A percentile compares a stretch with the other conserved stretches of the same genome.
Conservation (phyloP, 768 basidiomycete genomes). For the Termitomyces sp. region DNA sequence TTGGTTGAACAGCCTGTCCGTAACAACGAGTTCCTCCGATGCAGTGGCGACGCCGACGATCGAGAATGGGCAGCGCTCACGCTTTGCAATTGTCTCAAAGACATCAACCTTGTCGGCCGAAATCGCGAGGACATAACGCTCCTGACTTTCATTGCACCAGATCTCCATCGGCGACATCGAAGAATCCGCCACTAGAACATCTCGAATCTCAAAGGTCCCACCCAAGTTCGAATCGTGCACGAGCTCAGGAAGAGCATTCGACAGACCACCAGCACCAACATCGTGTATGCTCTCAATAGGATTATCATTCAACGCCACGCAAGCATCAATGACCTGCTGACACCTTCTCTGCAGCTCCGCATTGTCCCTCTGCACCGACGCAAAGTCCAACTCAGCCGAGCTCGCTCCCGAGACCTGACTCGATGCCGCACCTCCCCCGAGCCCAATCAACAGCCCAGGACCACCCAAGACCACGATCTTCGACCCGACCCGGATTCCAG, state of each 20-base stretch:
- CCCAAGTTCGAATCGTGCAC: slow-evolving; percentile 96
- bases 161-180: slow-evolving; percentile 99
- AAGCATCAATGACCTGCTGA: slow-evolving; percentile 96
- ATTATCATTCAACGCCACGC: slow-evolving; percentile 58
- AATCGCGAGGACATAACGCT: slow-evolving; percentile 94
- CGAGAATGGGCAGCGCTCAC: slow-evolving; percentile 93
- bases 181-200: slow-evolving; percentile 86
- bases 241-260: slow-evolving; percentile 94
- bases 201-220: slow-evolving; percentile 88
- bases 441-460: slow-evolving; percentile 92
- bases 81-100: slow-evolving; percentile 75
- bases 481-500: slow-evolving; percentile 71
- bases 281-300: slow-evolving; percentile 98
- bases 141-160: slow-evolving; percentile 99
- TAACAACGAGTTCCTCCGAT: slow-evolving; percentile 82
- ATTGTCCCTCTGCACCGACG: slow-evolving; percentile 96
- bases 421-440: slow-evolving; percentile 95
- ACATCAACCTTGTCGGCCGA: slow-evolving; percentile 52
- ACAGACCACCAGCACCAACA: slow-evolving; percentile 95
- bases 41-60: slow-evolving; percentile 85
- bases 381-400: slow-evolving; percentile 93
- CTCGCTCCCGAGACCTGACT: slow-evolving; percentile 90
- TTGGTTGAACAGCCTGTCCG: slow-evolving; percentile 73
- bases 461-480: slow-evolving; percentile 93
- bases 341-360: slow-evolving; percentile 97